Evolutionary conservation across 441 rosid genomes (phyloP), one percentile per base, ranked within the genome.

Genomic region (Viola pubescens): DNA sequence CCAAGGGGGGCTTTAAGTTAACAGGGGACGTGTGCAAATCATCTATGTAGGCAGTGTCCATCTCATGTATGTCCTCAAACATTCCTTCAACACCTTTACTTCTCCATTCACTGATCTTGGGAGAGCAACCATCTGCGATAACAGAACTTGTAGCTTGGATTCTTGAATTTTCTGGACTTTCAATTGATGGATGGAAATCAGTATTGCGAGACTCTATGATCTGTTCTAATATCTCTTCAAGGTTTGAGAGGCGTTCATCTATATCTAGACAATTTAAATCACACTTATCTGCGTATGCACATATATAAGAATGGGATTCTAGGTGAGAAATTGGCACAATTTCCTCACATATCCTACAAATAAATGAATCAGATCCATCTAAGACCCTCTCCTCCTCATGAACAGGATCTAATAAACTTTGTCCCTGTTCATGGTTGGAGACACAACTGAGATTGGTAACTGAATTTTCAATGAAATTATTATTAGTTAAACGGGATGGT

Each of bases 11-110:
- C 80, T 80, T 86, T 50, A 82, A 56, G 69, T 72, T 82, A 62
- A 74, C 61, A 61, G 80, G 67, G 48, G 72, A 70, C 26, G 65
- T 68, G 61, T 66, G 73, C 58, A 84, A 78, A 68, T 88, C 90
- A 34, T 88, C 96, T 49, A 88, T 85, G 63, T 67, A 77, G 61
- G 96, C 84, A 47, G 92, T 85, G 70, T 88, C 92, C 96, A 88
- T 88, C 64, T 85, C 96, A 78, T 88, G 96, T 73, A 85, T 82
- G 68, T 88, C 96, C 72, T 88, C 96, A 73, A 85, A 85, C 92
- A 88, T 88, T 65, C 96, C 92, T 72, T 88, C 88, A 57, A 85
- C 79, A 38, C 96, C 92, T 78, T 79, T 88, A 60, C 71, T 82
- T 60, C 87, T 77, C 90, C 96, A 88, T 62, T 88, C 96, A 69